phyloP scores from a whole-genome alignment of 2,329 filamentous ascomycete genomes.

The Alternaria viburni region DNA sequence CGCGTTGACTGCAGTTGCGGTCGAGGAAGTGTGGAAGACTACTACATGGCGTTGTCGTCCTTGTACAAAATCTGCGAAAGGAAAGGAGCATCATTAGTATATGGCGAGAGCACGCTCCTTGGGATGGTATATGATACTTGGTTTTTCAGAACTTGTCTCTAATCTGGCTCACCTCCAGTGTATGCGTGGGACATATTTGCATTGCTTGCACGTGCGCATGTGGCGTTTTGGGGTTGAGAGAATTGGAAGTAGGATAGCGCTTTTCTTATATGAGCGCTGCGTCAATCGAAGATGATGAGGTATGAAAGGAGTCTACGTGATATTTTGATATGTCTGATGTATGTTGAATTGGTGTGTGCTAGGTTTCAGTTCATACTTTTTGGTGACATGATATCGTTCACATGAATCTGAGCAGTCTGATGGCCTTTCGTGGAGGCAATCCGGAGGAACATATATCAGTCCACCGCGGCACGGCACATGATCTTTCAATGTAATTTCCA shows the following conservation, averaged over 20 bases:
- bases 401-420: neutral
- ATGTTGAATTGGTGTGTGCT: neutral
- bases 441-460: neutral
- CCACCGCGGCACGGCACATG: neutral
- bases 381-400: neutral
- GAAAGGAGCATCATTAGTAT: neutral
- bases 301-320: neutral
- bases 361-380: neutral
- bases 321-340: neutral
- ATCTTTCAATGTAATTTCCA: neutral
- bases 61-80: slow-evolving; percentile 13
- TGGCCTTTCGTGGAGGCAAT: neutral
- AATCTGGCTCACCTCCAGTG: slow-evolving; percentile 8
- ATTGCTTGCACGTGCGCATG: slow-evolving; percentile 13
- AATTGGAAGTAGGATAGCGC: slow-evolving; percentile 9
- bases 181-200: slow-evolving; percentile 12
- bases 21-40: slow-evolving; percentile 1
- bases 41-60: slow-evolving; percentile 9
- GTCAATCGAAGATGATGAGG: slow-evolving; percentile 4
- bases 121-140: slow-evolving; percentile 9
- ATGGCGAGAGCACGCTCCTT: slow-evolving; percentile 5
- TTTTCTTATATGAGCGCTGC: slow-evolving; percentile 5
- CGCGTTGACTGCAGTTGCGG: neutral
- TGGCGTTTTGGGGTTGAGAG: slow-evolving; percentile 12
- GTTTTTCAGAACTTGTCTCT: slow-evolving; percentile 4